Conservation (phyloP, 1,284 basidiomycete genomes). For the Ganoderma leucocontextum region DNA sequence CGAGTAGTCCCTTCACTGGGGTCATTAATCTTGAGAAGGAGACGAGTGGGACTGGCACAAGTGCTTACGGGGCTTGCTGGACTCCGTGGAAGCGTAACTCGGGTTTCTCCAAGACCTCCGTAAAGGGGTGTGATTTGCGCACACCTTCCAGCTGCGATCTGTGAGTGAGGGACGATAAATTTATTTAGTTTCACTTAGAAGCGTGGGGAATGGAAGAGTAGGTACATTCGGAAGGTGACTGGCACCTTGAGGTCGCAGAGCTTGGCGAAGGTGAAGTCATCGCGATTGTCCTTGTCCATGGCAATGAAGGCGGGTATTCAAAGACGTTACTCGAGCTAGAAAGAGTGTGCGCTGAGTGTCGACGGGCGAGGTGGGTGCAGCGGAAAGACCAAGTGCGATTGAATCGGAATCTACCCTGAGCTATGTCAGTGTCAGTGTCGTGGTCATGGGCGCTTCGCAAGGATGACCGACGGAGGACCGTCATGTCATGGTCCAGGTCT, state of each 20-base stretch:
- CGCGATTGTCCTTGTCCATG: slow-evolving; percentile 81
- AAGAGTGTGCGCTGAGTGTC: not conserved
- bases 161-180: not conserved
- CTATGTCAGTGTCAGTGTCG: too few species aligned
- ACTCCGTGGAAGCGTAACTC: slow-evolving; percentile 82
- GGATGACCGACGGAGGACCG: not conserved
- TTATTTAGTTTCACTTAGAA: not conserved
- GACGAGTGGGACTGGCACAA: slow-evolving; percentile 18
- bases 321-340: not conserved
- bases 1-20: slow-evolving; percentile 70
- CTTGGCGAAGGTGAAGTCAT: slow-evolving; percentile 91
- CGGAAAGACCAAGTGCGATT: slow-evolving; percentile 12
- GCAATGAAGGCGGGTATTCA: not conserved
- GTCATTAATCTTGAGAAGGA: slow-evolving; percentile 29
- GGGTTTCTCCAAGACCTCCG: slow-evolving; percentile 80
- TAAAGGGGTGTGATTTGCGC: slow-evolving; percentile 73
- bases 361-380: slow-evolving; percentile 5
- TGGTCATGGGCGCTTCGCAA: slow-evolving; percentile 8
- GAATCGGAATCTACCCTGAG: slow-evolving; percentile 8
- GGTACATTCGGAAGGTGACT: slow-evolving; percentile 87
- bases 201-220: not conserved
- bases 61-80: slow-evolving; percentile 72
- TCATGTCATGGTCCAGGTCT: not conserved
- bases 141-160: slow-evolving; percentile 89
- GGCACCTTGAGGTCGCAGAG: slow-evolving; percentile 87